These are phyloP conservation scores for Penicillium brasilianum DNA, from an alignment of 2,329 filamentous ascomycete genomes.

Conservation along the genomic window DNA sequence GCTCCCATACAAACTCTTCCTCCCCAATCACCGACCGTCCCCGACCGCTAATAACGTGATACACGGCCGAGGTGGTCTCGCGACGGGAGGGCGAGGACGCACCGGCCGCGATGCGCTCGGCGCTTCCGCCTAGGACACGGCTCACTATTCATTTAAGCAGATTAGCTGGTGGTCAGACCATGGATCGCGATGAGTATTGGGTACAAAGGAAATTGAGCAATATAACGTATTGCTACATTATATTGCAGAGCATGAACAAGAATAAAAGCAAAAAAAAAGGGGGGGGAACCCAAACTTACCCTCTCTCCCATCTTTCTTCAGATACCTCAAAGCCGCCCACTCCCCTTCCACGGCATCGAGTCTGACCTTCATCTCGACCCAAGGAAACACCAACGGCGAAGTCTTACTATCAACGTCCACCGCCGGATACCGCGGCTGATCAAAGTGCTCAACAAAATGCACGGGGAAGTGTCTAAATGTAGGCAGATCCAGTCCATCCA, in stretches of 20 bases:
- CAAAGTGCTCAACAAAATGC: slow-evolving; percentile 61
- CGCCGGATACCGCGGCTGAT: slow-evolving; percentile 56
- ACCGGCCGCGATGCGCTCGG: slow-evolving; percentile 51
- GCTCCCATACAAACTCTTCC: slow-evolving; percentile 50
- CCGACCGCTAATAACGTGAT: slow-evolving; percentile 57
- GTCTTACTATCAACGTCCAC: slow-evolving; percentile 47
- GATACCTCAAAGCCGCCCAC: slow-evolving; percentile 41
- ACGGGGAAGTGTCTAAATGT: slow-evolving; percentile 57
- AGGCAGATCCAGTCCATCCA: slow-evolving; percentile 62
- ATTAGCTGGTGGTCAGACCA: slow-evolving; percentile 12
- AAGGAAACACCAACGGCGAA: slow-evolving; percentile 56
- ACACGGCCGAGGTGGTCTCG: slow-evolving; percentile 60
- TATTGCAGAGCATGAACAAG: too few species aligned
- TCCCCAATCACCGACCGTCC: slow-evolving; percentile 51
- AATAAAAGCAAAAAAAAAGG: background rate
- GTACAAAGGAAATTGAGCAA: background rate
- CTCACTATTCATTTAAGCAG: slow-evolving; percentile 44
- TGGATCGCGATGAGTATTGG: too few species aligned
- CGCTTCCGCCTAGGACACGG: slow-evolving; percentile 55
- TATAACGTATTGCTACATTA: background rate
- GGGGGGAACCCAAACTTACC: slow-evolving; percentile 29
- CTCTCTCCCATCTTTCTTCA: slow-evolving; percentile 42
- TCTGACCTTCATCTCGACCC: slow-evolving; percentile 51
- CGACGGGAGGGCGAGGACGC: slow-evolving; percentile 44
- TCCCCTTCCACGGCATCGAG: slow-evolving; percentile 44